Base-by-base conservation (phyloP, 176 grass and related monocot species). In the Cenchrus purpureus region DNA sequence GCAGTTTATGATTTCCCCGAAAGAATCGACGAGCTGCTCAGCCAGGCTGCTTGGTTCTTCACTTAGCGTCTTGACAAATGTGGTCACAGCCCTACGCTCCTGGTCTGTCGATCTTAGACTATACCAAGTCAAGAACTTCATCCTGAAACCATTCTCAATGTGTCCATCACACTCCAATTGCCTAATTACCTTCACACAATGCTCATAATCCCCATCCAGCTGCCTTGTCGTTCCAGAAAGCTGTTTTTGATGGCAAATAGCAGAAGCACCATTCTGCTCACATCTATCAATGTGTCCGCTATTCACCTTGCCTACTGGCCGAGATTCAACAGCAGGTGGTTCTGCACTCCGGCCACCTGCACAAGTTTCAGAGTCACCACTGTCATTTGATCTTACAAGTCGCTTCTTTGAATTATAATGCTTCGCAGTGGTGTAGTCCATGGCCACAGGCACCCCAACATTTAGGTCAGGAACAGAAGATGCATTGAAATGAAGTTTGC, bases 71-170 rank as follows among this genome's bases (percentile, higher is more conserved):
- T 91, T 77, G 71, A 98, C 85, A 66, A 86, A 98, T 50, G 92
- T 92, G 17, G 58, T 79, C 5, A 98, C 93, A 48, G 92, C 78
- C 71, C 78, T 95, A 61, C 87, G 88, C 45, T 98, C 95, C 77
- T 88, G 83, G 19, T 87, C 88, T 0, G 79, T 93, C 25, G 95
- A 94, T n/a, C 87, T 90, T 58, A 98, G 68, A 80, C 95, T 98
- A 74, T 90, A 84, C 92, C 95, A 95, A 58, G 95, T 98, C 62
- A 98, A 90, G 83, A 98, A 98, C 68, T 94, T 98, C 87, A 91
- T 89, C 83, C 95, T 91, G 79, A 98, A 98, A 79, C 85, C 68
- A 49, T 88, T 87, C n/a, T 91, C 85, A 67, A 98, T 91, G 75
- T 93, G 86, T 2, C 93, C 91, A 37, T 85, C 45, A 44, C 92